These are phyloP conservation scores for Fusarium azukiicola DNA, from an alignment of 2,329 filamentous ascomycete genomes.

Conservation along the genomic window DNA sequence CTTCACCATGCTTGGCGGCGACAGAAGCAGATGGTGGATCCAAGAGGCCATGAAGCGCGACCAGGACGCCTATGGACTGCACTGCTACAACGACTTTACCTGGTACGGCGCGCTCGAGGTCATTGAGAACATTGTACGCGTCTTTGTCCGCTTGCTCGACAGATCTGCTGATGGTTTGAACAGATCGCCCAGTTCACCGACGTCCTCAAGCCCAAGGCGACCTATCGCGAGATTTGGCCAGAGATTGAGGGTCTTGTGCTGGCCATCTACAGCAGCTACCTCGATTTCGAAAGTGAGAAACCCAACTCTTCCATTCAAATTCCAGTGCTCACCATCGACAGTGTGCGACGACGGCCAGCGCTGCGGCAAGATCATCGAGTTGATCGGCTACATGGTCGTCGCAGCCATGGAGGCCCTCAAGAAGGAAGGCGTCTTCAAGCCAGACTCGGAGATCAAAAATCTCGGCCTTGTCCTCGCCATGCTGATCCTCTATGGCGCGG, in stretches of 20 bases:
- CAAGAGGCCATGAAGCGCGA: slow-evolving; percentile 47
- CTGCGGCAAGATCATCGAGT: slow-evolving; percentile 22
- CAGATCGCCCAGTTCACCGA: slow-evolving; percentile 55
- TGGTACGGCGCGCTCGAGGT: slow-evolving; percentile 66
- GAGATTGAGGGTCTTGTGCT: slow-evolving; percentile 50
- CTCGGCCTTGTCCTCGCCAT: slow-evolving; percentile 38
- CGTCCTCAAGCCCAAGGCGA: slow-evolving; percentile 29
- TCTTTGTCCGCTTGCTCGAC: accelerated
- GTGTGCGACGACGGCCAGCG: slow-evolving; percentile 30
- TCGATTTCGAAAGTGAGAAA: slow-evolving; percentile 36
- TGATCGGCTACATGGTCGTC: slow-evolving; percentile 42
- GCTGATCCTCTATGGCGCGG: slow-evolving; percentile 36
- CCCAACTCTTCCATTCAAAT: accelerated
- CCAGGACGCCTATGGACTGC: slow-evolving; percentile 66
- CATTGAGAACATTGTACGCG: slow-evolving; percentile 62
- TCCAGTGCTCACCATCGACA: slow-evolving; percentile 13
- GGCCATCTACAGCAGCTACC: slow-evolving; percentile 17
- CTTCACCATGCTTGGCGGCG: slow-evolving; percentile 41
- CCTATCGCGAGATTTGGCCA: slow-evolving; percentile 48
- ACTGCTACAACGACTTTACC: slow-evolving; percentile 67
- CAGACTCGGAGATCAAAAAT: slow-evolving; percentile 44
- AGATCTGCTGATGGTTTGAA: neutral
- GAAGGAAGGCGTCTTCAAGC: slow-evolving; percentile 35
- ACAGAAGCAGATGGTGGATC: slow-evolving; percentile 46
- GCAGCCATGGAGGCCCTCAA: slow-evolving; percentile 39